Evolutionary conservation across 495 filamentous ascomycete species (phyloP).

Genomic region (Staphylotrichum tortipilum): DNA sequence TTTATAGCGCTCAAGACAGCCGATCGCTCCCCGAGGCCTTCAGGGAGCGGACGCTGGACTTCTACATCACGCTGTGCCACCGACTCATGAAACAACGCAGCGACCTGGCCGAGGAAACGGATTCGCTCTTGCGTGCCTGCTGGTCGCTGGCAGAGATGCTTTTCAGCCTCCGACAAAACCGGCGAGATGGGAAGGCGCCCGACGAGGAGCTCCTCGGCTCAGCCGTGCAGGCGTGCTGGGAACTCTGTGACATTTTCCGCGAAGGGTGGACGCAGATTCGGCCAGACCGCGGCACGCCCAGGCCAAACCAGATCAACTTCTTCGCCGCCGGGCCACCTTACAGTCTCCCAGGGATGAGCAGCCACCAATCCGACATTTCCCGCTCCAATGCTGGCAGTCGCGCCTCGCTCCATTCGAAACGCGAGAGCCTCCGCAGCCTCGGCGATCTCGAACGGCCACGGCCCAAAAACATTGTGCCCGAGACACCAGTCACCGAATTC

Average conservation of each 20-base stretch:
- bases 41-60: slow-evolving; percentile 80
- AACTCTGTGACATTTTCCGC: slow-evolving; percentile 86
- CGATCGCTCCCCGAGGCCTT: slow-evolving; percentile 78
- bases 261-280: slow-evolving; percentile 88
- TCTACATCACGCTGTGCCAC: slow-evolving; percentile 88
- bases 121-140: slow-evolving; percentile 74
- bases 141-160: slow-evolving; percentile 92
- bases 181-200: slow-evolving; percentile 57
- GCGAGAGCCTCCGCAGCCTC: slow-evolving; percentile 35
- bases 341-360: slow-evolving; percentile 13
- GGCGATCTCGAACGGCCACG: slow-evolving; percentile 24
- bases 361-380: slow-evolving; percentile 21
- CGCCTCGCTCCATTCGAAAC: slow-evolving; percentile 38
- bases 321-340: slow-evolving; percentile 25
- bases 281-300: slow-evolving; percentile 78
- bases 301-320: slow-evolving; percentile 71
- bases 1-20: slow-evolving; percentile 81
- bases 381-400: slow-evolving; percentile 32
- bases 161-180: slow-evolving; percentile 82
- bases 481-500: slow-evolving; percentile 89
- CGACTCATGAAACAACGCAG: slow-evolving; percentile 87
- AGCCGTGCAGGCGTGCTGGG: slow-evolving; percentile 89
- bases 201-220: slow-evolving; percentile 80
- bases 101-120: slow-evolving; percentile 66
- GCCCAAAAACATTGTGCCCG: slow-evolving; percentile 44